Evolutionary conservation across 805 yeast species (phyloP).

Genomic region (Saccharomycopsis fermentans): DNA sequence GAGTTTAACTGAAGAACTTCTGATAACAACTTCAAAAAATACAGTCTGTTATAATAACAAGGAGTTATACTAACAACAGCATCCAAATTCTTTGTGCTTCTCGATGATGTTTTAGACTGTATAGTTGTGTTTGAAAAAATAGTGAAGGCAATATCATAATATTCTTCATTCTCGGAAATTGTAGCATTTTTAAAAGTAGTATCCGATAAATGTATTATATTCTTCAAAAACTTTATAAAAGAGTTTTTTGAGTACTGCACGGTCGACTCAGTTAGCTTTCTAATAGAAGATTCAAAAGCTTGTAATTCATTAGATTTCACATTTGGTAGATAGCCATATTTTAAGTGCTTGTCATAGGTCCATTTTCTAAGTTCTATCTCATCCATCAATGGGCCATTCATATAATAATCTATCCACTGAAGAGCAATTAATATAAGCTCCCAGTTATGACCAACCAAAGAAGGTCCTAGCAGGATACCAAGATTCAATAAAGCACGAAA

Average conservation of each 20-base stretch:
- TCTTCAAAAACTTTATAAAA: constrained; percentile 36
- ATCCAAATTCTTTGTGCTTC: constrained; percentile 8
- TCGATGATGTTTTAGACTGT: constrained; percentile 18
- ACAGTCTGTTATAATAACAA: constrained; percentile 49
- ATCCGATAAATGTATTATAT: constrained; percentile 37
- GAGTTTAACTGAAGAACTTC: constrained; percentile 44
- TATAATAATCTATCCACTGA: constrained; percentile 68
- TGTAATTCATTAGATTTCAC: constrained; percentile 31
- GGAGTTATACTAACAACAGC: constrained; percentile 20
- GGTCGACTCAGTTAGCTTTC: constrained; percentile 57
- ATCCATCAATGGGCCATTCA: constrained; percentile 45
- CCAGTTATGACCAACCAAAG: constrained; percentile 56
- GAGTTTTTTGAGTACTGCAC: constrained; percentile 42
- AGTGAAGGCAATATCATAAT: constrained; percentile 1
- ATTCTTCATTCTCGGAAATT: background rate
- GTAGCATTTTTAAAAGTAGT: background rate
- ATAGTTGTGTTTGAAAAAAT: constrained; percentile 15
- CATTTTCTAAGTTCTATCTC: constrained; percentile 27
- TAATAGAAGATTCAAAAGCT: constrained; percentile 44
- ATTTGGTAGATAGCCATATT: constrained; percentile 22
- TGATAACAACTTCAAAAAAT: constrained; percentile 42
- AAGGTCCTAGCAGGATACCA: constrained; percentile 74
- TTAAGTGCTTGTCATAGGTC: constrained; percentile 6
- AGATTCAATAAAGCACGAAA: constrained; percentile 70
- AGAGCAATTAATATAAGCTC: constrained; percentile 45